Base-by-base conservation (phyloP, 2,329 filamentous ascomycete species). In the Paracoccidioides lutzii region DNA sequence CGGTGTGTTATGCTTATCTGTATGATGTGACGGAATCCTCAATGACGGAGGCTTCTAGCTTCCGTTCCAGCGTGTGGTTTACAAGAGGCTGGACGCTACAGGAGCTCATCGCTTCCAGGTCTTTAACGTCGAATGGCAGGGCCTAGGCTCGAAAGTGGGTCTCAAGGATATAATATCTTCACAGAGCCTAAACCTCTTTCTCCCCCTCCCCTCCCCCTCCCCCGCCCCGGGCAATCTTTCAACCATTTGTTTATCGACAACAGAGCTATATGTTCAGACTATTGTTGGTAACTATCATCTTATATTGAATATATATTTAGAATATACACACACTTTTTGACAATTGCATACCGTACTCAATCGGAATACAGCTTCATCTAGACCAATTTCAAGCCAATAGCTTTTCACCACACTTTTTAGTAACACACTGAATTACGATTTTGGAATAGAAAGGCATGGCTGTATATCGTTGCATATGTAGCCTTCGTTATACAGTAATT, bases 1-100 rank as follows among this genome's bases (percentile, higher is more conserved):
- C 59, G n/a, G 59, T 64, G 5, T 73, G 70, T 56, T 72, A 71
- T 56, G 69, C 63, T 14, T 71, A 63, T 51, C 60, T 71, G 9
- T 55, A 58, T 2, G 66, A 67, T 55, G 64, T 69, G 44, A 33
- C 7, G 0, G 30, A 32, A 35, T 30, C 41, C n/a, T 32, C 44
- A 3, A 46, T 42, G 4, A 15, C 5, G 14, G 35, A 41, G n/a
- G 35, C 8, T 14, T 38, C 52, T 14, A 45, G 32, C n/a, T 57
- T 57, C 14, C 14, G 37, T 33, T 37, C 32, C 6, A 57, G 55
- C 15, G 45, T 40, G 6, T 57, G 55, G 55, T 57, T 57, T 45
- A 50, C 43, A 3, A 22, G 55, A 40, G 55, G 55, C 5, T 57
- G 55, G 55, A 57, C 55, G 7, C 33, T 57, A 7, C 52, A 57